Evolutionary conservation across 371 early-diverging fungal genomes (phyloP), one percentile per base, ranked within the genome.

Genomic region (Vairimorpha ceranae): DNA sequence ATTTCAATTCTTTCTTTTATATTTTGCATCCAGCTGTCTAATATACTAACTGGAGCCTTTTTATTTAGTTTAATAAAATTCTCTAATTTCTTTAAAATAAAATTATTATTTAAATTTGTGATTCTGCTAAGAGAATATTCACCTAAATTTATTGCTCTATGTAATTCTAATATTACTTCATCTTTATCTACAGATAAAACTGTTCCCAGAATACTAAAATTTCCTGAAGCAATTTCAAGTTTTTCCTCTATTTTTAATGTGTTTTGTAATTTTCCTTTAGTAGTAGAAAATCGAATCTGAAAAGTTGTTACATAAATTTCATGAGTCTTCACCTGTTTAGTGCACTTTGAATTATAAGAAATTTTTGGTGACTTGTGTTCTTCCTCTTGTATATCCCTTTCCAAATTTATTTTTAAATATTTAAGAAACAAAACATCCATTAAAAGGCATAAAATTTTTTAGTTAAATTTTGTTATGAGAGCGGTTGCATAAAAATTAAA

Each of bases 161-260:
- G 15, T 19, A 23, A 38, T 38, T 30, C 29, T 29, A 38, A 23
- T 23, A 17, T 35, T 14, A 69, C 27, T 45, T 58, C 41, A 58
- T 69, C 59, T 4, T 45, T 14, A 14, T 58, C 69, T 27, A 69
- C 35, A 6, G 15, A 19, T 6, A 69, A 17, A 35, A 69, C 17
- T 3, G 58, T 69, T 19, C 69, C 56, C 10, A 0, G 35, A 23
- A n/a, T 3, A 2, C 19, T 41, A 29, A 41, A 38, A 27, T 43
- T 43, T 0, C 27, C 17, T 23, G 19, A 32, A 33, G 38, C 1
- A 14, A 69, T 30, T 25, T 45, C 25, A 2, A 69, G 8, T 29
- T 69, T 69, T 59, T 69, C 59, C 17, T 69, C 69, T 2, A 29
- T 12, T n/a, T 45, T 58, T 15, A 69, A 17, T 3, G 25, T 25